phyloP scores from a whole-genome alignment of 768 basidiomycete genomes.

The Russula dissimulans region DNA sequence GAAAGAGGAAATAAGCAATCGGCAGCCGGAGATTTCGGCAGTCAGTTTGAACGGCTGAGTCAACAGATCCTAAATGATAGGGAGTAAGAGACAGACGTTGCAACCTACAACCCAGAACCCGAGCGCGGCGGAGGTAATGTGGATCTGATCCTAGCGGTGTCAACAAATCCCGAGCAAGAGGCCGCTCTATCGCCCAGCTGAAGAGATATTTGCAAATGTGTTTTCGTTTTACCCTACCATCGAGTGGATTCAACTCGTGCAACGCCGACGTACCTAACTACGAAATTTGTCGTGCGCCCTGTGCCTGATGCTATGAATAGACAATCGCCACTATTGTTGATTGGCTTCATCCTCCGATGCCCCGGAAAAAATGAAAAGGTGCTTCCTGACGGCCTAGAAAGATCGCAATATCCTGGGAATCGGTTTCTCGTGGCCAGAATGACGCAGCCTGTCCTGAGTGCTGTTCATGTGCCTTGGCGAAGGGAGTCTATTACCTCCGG shows the following conservation, averaged over 20 bases:
- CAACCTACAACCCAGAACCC: neutral
- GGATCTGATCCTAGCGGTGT: neutral
- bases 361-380: neutral
- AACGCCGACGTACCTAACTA: no score
- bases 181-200: neutral
- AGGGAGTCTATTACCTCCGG: neutral
- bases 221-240: neutral
- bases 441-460: neutral
- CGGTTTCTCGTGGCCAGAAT: neutral
- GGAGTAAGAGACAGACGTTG: neutral
- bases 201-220: no score
- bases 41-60: neutral
- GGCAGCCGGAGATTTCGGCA: neutral
- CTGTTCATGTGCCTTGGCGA: neutral
- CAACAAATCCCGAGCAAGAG: neutral
- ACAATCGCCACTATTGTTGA: neutral
- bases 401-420: neutral
- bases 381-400: neutral
- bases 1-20: neutral
- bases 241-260: neutral
- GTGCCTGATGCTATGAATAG: neutral
- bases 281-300: neutral
- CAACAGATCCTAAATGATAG: constrained; percentile 7
- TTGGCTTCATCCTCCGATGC: neutral
- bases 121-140: neutral